Base-by-base conservation (phyloP, 176 grass and related monocot genomes). In the Lolium perenne region DNA sequence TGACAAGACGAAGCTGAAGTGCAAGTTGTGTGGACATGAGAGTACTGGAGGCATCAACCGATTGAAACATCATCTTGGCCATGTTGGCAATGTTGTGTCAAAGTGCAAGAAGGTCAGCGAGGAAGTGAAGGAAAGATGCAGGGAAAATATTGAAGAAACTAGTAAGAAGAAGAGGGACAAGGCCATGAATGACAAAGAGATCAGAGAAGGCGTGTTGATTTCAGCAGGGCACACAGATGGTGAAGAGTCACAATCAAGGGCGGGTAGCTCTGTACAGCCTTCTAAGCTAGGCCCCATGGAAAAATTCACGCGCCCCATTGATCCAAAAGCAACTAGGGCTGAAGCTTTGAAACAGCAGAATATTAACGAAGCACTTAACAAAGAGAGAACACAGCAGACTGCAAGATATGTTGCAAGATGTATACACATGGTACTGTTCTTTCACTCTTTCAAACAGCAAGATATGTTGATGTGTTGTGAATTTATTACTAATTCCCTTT, bases 391-490 rank as follows among this genome's bases (percentile, higher is more conserved):
- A 20, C 16, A 57, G 17, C 55, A 57, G 1, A 57, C 55, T 20
- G 6, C 6, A 18, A 57, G 17, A 20, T 57, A 57, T 8, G 55
- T 57, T 57, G 71, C 45, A 0, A 74, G 71, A 50, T 74, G 46
- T 74, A 74, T 26, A 74, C 71, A 50, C 71, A 74, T 74, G 71
- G 71, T 61, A 57, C 6, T 57, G 2, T 7, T 20, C 17, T 55
- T 55, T 55, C 51, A 55, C 4, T 18, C 6, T 20, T 57, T 57
- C 55, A 57, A 55, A 55, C 13, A 53, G 13, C 50, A 53, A 46
- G 43, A 46, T 2, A 14, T 53, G 50, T 55, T 55, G 51, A 55
- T 55, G 15, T 55, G 51, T 17, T 55, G 4, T 55, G 51, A 17
- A 55, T 0, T 20, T 57, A 17, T 57, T 57, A 57, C 17, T 57